Evolutionary conservation across 257 asterid species (phyloP).

Genomic region (Henckelia pumila): DNA sequence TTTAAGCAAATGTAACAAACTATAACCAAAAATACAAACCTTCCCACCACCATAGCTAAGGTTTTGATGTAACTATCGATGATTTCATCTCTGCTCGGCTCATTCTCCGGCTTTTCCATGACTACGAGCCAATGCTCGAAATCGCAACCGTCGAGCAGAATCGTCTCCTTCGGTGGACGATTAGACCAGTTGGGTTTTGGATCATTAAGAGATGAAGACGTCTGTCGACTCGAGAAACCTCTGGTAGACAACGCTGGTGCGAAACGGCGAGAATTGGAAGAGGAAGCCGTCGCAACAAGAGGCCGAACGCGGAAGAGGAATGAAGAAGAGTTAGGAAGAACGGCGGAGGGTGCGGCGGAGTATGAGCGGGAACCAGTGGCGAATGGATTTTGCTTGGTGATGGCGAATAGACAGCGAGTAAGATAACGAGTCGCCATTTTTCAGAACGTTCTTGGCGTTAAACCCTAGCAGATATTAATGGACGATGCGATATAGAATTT

Average conservation of each 20-base stretch:
- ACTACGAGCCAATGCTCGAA: conserved; percentile 99
- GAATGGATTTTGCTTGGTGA: conserved; percentile 36
- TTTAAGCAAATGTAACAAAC: background rate
- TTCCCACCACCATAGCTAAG: conserved; percentile 70
- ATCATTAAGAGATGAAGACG: conserved; percentile 64
- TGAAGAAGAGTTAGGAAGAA: conserved; percentile 26
- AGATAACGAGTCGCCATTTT: conserved; percentile 66
- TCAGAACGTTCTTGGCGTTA: background rate
- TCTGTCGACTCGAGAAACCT: conserved; percentile 33
- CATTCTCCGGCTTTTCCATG: conserved; percentile 25
- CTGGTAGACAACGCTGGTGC: conserved; percentile 32
- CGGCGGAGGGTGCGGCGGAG: conserved; percentile 37
- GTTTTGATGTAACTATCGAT: conserved; percentile 72
- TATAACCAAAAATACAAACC: conserved; percentile 36
- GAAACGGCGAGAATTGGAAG: conserved; percentile 32
- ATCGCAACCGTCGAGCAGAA: conserved; percentile 92
- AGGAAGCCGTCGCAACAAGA: conserved; percentile 35
- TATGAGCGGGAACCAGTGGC: conserved; percentile 39
- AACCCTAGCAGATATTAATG: conserved; percentile 44
- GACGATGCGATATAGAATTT: no score
- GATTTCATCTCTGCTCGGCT: conserved; percentile 73
- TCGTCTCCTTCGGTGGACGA: conserved; percentile 96
- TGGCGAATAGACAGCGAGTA: conserved; percentile 46
- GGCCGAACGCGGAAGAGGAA: conserved; percentile 65
- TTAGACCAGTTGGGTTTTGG: conserved; percentile 92